phyloP scores from a whole-genome alignment of 2,329 filamentous ascomycete species.

The Colletotrichum tropicale region DNA sequence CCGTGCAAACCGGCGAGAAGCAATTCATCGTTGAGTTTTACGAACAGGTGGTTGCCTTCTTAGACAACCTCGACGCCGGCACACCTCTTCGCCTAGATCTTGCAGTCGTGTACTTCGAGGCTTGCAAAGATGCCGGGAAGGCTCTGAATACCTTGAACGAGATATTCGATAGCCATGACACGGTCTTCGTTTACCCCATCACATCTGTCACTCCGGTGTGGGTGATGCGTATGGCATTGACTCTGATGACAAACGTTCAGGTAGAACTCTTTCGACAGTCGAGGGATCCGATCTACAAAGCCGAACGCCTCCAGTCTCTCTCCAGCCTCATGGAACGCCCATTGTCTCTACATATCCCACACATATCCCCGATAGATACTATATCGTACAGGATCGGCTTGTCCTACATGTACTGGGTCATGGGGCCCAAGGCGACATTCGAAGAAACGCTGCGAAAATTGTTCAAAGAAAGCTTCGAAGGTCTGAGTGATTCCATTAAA shows the following conservation, averaged over 20 bases:
- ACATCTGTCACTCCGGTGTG: neutral
- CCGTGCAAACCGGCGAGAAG: neutral
- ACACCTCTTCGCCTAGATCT: neutral
- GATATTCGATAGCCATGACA: neutral
- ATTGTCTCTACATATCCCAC: neutral
- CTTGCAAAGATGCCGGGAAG: neutral
- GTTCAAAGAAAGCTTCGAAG: neutral
- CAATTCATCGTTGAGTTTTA: neutral
- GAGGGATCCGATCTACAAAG: neutral
- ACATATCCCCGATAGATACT: neutral
- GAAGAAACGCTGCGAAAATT: neutral
- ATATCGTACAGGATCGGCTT: neutral
- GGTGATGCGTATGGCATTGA: neutral
- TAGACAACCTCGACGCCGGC: neutral
- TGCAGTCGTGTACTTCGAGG: neutral
- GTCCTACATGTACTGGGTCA: neutral
- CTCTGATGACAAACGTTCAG: neutral
- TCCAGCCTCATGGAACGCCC: neutral
- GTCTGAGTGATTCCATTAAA: neutral
- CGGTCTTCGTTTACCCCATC: neutral
- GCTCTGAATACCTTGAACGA: neutral
- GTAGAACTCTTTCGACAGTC: neutral
- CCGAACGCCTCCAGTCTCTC: neutral
- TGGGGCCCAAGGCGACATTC: neutral
- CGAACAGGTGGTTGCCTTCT: neutral